phyloP scores from a whole-genome alignment of 108 stramenopile genomes.

The Licmophora abbreviata region DNA sequence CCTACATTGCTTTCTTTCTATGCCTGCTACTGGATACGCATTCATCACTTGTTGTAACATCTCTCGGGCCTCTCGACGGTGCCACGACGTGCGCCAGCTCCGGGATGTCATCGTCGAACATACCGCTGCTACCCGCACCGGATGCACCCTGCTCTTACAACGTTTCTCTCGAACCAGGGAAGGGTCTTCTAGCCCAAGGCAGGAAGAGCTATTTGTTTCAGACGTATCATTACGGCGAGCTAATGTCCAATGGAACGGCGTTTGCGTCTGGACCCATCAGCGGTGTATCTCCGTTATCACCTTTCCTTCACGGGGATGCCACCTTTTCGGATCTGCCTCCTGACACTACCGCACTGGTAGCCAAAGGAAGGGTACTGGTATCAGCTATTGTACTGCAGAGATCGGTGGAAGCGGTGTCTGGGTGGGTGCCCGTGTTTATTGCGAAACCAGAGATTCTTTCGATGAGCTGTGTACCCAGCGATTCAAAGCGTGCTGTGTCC shows the following conservation, averaged over 20 bases:
- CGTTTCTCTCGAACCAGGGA: not conserved
- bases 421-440: conserved; percentile 43
- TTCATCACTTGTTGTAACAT: conserved; percentile 18
- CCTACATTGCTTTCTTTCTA: conserved; percentile 52
- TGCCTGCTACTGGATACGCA: conserved; percentile 40
- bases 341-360: conserved; percentile 43
- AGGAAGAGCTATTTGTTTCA: conserved; percentile 9
- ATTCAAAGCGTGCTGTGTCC: not conserved
- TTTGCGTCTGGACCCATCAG: conserved; percentile 51
- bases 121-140: not conserved
- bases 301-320: conserved; percentile 34
- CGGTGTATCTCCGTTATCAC: conserved; percentile 48
- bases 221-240: conserved; percentile 15
- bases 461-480: conserved; percentile 34
- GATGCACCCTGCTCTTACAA: conserved; percentile 26
- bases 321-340: conserved; percentile 26
- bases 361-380: conserved; percentile 31
- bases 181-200: not conserved
- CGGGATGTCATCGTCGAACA: not conserved
- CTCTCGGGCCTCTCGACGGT: conserved; percentile 29
- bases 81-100: conserved; percentile 15
- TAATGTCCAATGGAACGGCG: conserved; percentile 39
- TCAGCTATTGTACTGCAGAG: conserved; percentile 43
- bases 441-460: conserved; percentile 29
- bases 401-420: not conserved